A percentile compares a stretch with the other conserved stretches of the same genome.
Conservation (phyloP, 352 stramenopile genomes). For the Globisporangium megalacanthum region DNA sequence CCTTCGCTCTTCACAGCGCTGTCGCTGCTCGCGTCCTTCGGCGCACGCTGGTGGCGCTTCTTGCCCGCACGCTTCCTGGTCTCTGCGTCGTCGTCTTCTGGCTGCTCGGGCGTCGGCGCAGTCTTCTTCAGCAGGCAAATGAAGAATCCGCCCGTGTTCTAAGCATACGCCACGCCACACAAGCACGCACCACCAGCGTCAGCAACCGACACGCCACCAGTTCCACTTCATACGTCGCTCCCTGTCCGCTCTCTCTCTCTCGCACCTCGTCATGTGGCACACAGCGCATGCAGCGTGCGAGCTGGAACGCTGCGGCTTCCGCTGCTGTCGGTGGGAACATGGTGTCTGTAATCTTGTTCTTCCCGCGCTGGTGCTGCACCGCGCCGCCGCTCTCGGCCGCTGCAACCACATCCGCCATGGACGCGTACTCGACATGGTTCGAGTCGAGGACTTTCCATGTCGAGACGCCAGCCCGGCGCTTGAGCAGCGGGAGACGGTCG, state of each 20-base stretch:
- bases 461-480: constrained; percentile 79
- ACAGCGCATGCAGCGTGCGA: constrained; percentile 95
- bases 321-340: constrained; percentile 89
- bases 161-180: constrained; percentile 1
- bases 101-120: constrained; percentile 33
- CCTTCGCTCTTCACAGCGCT: constrained; percentile 8
- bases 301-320: constrained; percentile 63
- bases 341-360: constrained; percentile 73
- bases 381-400: constrained; percentile 22
- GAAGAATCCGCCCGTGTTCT: constrained; percentile 99
- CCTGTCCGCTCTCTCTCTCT: not conserved
- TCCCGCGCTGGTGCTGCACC: constrained; percentile 41
- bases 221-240: not conserved
- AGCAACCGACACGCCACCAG: not conserved
- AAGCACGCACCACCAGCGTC: constrained; percentile 1
- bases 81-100: constrained; percentile 12
- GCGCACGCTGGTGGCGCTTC: constrained; percentile 16
- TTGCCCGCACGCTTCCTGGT: constrained; percentile 11
- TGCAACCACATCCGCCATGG: constrained; percentile 56
- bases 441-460: constrained; percentile 94
- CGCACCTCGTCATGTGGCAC: constrained; percentile 95
- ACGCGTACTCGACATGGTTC: constrained; percentile 71
- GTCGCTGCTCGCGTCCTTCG: constrained; percentile 15
- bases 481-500: constrained; percentile 73
- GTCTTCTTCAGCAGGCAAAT: constrained; percentile 95